phyloP scores from a whole-genome alignment of 768 basidiomycete species.

The Brasilioporus rufonigricans region DNA sequence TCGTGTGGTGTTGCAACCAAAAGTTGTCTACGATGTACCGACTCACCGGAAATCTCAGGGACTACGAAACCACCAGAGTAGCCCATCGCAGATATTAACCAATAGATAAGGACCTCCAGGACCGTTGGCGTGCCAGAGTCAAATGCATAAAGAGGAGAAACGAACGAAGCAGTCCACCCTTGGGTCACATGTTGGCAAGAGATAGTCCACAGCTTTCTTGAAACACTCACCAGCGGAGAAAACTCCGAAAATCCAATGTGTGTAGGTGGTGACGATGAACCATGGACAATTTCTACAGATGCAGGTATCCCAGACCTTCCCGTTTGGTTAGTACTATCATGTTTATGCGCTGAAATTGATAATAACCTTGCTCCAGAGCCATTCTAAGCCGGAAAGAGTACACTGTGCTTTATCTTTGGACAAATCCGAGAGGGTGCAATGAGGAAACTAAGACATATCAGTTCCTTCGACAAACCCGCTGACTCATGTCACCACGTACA shows the following conservation, averaged over 20 bases:
- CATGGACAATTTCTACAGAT: slow-evolving; percentile 32
- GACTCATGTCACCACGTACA: slow-evolving; percentile 10
- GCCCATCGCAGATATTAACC: slow-evolving; percentile 54
- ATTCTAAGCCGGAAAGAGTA: slow-evolving; percentile 38
- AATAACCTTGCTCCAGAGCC: slow-evolving; percentile 55
- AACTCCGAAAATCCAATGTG: slow-evolving; percentile 42
- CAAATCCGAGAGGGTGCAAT: slow-evolving; percentile 7
- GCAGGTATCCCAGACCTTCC: slow-evolving; percentile 42
- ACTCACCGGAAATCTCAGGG: slow-evolving; percentile 24
- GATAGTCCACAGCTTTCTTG: background rate
- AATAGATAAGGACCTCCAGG: slow-evolving; percentile 50
- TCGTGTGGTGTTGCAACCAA: slow-evolving; percentile 27
- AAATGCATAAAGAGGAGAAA: slow-evolving; percentile 44
- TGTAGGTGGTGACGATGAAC: slow-evolving; percentile 45
- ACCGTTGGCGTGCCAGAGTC: slow-evolving; percentile 45
- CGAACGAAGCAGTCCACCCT: slow-evolving; percentile 57
- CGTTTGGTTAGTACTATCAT: slow-evolving; percentile 4
- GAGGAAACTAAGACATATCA: slow-evolving; percentile 18
- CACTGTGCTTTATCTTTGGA: background rate
- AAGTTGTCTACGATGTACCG: slow-evolving; percentile 19
- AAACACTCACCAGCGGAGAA: slow-evolving; percentile 37
- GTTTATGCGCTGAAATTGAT: background rate
- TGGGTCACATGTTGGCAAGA: slow-evolving; percentile 5
- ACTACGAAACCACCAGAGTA: slow-evolving; percentile 31
- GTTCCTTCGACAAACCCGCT: background rate